Evolutionary conservation across 352 stramenopile genomes (phyloP).

Genomic region (Phytopythium helicoides): DNA sequence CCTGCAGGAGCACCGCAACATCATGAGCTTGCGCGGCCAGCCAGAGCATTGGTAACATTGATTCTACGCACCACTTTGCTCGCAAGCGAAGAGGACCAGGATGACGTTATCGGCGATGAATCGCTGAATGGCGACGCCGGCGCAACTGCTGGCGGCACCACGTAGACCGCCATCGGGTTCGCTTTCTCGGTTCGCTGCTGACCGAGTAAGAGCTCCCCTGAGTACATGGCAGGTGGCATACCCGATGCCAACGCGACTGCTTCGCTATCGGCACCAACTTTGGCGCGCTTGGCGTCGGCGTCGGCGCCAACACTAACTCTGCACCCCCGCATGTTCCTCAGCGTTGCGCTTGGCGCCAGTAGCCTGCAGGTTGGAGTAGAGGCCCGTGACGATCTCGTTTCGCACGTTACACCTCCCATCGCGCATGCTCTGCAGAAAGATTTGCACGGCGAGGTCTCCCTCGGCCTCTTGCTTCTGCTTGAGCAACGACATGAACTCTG

Average conservation of each 20-base stretch:
- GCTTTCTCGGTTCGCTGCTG: not conserved
- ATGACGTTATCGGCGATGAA: not conserved
- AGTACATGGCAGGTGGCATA: conserved; percentile 13
- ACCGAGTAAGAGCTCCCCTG: conserved; percentile 9
- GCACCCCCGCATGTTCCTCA: conserved; percentile 24
- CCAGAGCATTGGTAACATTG: not conserved
- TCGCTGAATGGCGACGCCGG: conserved; percentile 22
- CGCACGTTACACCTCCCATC: conserved; percentile 66
- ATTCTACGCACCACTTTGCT: conserved; percentile 1
- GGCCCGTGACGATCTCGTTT: conserved; percentile 57
- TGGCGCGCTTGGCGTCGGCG: conserved; percentile 21
- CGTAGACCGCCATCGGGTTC: not conserved
- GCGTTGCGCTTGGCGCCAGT: conserved; percentile 2
- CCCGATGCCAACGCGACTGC: not conserved
- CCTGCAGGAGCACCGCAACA: conserved; percentile 20
- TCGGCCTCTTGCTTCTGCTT: conserved; percentile 76
- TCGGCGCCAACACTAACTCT: conserved; percentile 32
- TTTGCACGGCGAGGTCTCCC: conserved; percentile 66
- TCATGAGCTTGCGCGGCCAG: not conserved
- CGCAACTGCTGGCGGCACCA: conserved; percentile 11
- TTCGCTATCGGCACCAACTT: conserved; percentile 3
- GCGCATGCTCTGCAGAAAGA: conserved; percentile 76
- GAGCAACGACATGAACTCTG: conserved; percentile 77
- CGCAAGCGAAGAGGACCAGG: not conserved
- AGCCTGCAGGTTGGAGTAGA: conserved; percentile 55